These are phyloP conservation scores for Talaromyces atroroseus DNA, from an alignment of 2,329 filamentous ascomycete species.

Conservation along the genomic window DNA sequence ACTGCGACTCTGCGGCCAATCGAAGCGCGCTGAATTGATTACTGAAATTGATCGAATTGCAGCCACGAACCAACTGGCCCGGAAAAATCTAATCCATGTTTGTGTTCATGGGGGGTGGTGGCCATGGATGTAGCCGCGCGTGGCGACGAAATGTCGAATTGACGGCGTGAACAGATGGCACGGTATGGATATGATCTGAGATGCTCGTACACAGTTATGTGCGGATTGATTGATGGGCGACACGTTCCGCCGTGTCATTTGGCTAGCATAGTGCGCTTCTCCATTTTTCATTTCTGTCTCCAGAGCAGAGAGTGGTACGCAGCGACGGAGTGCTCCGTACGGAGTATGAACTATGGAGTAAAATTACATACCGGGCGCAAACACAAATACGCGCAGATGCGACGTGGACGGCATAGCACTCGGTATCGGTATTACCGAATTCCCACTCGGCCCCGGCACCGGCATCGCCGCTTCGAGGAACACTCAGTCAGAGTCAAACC, in stretches of 20 bases:
- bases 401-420: not conserved
- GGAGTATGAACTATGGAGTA: too few species aligned
- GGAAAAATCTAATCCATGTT: not conserved
- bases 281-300: slow-evolving; percentile 1
- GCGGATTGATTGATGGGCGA: not conserved
- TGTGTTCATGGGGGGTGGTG: not conserved
- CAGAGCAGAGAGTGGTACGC: too few species aligned
- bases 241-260: not conserved
- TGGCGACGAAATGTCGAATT: not conserved
- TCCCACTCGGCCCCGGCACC: not conserved
- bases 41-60: not conserved
- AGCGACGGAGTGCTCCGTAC: too few species aligned
- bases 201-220: too few species aligned
- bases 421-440: not conserved
- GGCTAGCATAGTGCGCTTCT: not conserved
- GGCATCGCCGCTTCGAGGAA: slow-evolving; percentile 12
- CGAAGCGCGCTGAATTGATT: not conserved
- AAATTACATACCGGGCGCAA: too few species aligned
- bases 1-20: not conserved
- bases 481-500: not conserved
- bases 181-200: not conserved
- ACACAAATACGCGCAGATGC: not conserved
- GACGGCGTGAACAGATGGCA: too few species aligned
- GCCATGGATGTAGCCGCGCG: slow-evolving; percentile 2
- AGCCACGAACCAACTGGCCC: not conserved